These are phyloP conservation scores for Magnolia sinica DNA, from an alignment of 164 flowering plant species.

Conservation along the genomic window DNA sequence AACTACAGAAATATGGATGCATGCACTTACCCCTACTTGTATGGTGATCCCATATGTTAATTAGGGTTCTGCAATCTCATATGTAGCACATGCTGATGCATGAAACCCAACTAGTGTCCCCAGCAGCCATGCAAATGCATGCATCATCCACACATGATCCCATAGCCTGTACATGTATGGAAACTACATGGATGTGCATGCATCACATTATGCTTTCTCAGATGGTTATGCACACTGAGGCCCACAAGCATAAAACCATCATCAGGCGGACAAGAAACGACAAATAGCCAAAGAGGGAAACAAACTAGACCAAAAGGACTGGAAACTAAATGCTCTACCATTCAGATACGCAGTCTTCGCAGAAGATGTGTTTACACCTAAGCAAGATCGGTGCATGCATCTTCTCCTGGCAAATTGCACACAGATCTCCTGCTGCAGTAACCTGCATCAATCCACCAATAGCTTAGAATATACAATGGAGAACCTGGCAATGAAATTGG, in stretches of 20 bases:
- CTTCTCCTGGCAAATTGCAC: slow-evolving; percentile 98
- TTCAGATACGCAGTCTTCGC: slow-evolving; percentile 96
- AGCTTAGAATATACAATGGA: neutral
- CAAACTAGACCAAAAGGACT: neutral
- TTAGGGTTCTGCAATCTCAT: no score
- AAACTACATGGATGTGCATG: neutral
- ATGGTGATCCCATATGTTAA: no score
- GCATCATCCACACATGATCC: no score
- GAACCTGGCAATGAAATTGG: neutral
- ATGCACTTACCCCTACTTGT: no score
- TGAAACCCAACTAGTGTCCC: no score
- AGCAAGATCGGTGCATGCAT: slow-evolving; percentile 93
- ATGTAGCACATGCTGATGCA: no score
- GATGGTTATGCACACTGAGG: neutral
- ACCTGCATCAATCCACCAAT: slow-evolving; percentile 47
- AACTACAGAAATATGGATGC: no score
- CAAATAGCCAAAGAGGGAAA: neutral
- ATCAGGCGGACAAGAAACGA: neutral
- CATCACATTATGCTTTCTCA: neutral
- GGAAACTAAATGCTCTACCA: slow-evolving; percentile 47
- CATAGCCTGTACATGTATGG: neutral
- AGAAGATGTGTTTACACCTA: slow-evolving; percentile 93
- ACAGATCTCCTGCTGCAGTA: slow-evolving; percentile 82
- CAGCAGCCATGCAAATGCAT: no score
- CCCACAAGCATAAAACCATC: neutral